These are phyloP conservation scores for Arthrobotrys megalospora DNA, from an alignment of 2,329 filamentous ascomycete genomes.

Conservation along the genomic window DNA sequence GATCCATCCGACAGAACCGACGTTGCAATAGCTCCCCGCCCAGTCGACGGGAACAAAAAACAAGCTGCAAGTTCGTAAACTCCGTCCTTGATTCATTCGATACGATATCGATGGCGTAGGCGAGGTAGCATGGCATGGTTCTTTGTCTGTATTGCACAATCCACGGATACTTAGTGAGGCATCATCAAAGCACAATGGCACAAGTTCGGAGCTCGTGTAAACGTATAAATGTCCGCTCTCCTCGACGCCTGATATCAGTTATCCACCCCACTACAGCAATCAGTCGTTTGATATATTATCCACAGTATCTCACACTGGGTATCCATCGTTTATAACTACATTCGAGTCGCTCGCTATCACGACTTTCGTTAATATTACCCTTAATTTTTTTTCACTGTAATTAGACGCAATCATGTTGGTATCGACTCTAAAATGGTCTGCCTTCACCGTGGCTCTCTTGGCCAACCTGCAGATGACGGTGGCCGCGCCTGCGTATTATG, in stretches of 20 bases:
- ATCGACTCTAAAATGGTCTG: conserved; percentile 46
- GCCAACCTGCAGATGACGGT: conserved; percentile 20
- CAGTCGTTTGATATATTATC: conserved; percentile 4
- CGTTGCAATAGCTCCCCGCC: conserved; percentile 43
- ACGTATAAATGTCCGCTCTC: conserved; percentile 9
- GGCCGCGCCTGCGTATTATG: conserved; percentile 42
- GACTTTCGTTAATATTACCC: conserved; percentile 37
- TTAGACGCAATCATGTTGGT: conserved; percentile 26
- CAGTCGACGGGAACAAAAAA: conserved; percentile 7
- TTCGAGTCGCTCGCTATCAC: conserved; percentile 34
- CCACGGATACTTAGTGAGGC: neutral
- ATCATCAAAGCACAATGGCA: neutral
- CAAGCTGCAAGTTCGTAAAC: conserved; percentile 17
- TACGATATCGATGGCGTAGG: conserved; percentile 16
- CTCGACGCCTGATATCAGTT: neutral
- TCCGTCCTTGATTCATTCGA: conserved; percentile 17
- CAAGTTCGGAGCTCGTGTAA: neutral
- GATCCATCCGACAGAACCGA: conserved; percentile 30
- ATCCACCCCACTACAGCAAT: neutral
- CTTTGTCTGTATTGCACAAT: conserved; percentile 4
- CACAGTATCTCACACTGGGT: neutral
- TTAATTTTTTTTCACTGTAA: neutral
- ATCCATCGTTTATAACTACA: conserved; percentile 10
- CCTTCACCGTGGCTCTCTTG: conserved; percentile 12
- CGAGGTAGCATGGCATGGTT: conserved; percentile 31